These are phyloP conservation scores for Bjerkandera adusta DNA, from an alignment of 1,284 basidiomycete genomes.

Conservation along the genomic window DNA sequence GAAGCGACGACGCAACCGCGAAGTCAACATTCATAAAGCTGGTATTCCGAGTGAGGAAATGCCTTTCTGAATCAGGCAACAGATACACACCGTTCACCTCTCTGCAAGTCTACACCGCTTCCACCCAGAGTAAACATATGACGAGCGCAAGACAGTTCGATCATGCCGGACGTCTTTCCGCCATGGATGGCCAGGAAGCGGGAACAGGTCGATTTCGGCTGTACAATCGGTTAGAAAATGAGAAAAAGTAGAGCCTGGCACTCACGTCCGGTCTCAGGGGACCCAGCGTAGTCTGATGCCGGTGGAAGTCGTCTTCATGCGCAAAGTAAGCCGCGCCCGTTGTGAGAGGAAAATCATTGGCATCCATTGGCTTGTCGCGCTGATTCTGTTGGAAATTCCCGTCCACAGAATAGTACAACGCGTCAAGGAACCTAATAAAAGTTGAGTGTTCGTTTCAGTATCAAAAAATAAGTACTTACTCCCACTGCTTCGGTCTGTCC, in stretches of 20 bases:
- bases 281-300: not conserved
- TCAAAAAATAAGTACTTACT: not conserved
- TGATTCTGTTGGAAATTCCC: slow-evolving; percentile 16
- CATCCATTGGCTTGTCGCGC: slow-evolving; percentile 15
- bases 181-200: slow-evolving; percentile 14
- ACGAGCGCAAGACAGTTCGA: slow-evolving; percentile 13
- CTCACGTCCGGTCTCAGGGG: slow-evolving; percentile 7
- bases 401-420: slow-evolving; percentile 14
- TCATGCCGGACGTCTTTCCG: slow-evolving; percentile 10
- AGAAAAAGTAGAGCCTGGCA: not conserved
- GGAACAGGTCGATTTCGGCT: slow-evolving; percentile 9
- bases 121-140: slow-evolving; percentile 15
- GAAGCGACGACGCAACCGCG: slow-evolving; percentile 5
- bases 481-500: not conserved
- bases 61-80: not conserved
- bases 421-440: slow-evolving; percentile 12
- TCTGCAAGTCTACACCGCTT: slow-evolving; percentile 11
- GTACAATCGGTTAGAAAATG: not conserved
- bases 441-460: not conserved
- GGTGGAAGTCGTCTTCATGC: slow-evolving; percentile 7
- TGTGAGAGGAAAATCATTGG: slow-evolving; percentile 12
- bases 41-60: not conserved
- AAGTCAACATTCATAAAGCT: slow-evolving; percentile 16
- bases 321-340: slow-evolving; percentile 16
- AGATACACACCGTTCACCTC: slow-evolving; percentile 13